A percentile compares a stretch with the other conserved stretches of the same genome.
These are phyloP conservation scores for Aspergillus versicolor DNA, from an alignment of 2,329 filamentous ascomycete species.

Conservation along the genomic window DNA sequence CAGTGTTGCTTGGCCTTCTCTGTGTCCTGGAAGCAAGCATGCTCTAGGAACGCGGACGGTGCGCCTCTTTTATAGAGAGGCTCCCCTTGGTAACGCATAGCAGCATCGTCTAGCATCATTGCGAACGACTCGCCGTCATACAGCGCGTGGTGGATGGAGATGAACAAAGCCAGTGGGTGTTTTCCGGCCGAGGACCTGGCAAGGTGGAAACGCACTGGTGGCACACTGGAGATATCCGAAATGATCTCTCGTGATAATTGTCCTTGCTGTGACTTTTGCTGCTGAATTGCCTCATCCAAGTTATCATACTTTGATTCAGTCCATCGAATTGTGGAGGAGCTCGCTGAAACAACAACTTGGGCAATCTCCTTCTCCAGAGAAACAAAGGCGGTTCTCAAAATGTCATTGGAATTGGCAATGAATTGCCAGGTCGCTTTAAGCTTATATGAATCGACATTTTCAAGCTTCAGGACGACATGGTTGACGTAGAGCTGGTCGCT, in stretches of 20 bases:
- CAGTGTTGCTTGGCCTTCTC: slow-evolving; percentile 29
- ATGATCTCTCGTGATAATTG: slow-evolving; percentile 27
- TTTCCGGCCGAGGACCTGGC: slow-evolving; percentile 13
- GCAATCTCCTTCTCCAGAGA: slow-evolving; percentile 35
- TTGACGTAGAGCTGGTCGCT: slow-evolving; percentile 39
- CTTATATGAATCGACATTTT: slow-evolving; percentile 25
- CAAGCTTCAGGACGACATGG: slow-evolving; percentile 37
- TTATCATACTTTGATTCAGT: slow-evolving; percentile 17
- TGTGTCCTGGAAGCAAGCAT: slow-evolving; percentile 26
- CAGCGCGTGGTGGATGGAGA: slow-evolving; percentile 39
- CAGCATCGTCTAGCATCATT: slow-evolving; percentile 35
- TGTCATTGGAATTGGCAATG: slow-evolving; percentile 34
- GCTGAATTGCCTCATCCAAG: slow-evolving; percentile 16
- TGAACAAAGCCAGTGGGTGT: slow-evolving; percentile 22
- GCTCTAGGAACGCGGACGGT: slow-evolving; percentile 25
- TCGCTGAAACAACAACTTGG: slow-evolving; percentile 32
- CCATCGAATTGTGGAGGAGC: slow-evolving; percentile 19
- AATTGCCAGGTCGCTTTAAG: slow-evolving; percentile 30
- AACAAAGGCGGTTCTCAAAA: slow-evolving; percentile 41
- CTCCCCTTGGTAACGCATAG: slow-evolving; percentile 23
- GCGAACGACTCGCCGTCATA: slow-evolving; percentile 38
- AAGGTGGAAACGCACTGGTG: slow-evolving; percentile 30
- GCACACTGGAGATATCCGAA: slow-evolving; percentile 21
- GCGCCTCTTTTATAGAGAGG: slow-evolving; percentile 18
- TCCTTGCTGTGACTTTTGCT: slow-evolving; percentile 9